These are phyloP conservation scores for Poa pratensis DNA, from an alignment of 176 grass and related monocot genomes.

Conservation along the genomic window DNA sequence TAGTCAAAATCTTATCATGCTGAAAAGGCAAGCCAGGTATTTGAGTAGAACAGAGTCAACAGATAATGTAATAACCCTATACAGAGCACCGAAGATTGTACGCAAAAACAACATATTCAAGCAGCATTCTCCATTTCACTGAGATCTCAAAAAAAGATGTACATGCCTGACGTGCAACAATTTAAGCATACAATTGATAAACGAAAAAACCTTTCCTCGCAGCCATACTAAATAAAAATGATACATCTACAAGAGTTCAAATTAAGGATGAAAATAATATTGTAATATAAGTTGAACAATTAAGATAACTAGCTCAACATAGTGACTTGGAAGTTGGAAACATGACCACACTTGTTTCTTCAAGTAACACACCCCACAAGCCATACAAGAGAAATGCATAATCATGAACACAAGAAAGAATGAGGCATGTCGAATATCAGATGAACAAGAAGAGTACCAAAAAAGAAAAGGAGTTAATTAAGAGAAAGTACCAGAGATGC, in stretches of 20 bases:
- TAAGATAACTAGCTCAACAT: neutral
- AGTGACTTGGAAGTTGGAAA: conserved; percentile 3
- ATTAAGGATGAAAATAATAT: neutral
- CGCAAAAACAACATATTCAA: neutral
- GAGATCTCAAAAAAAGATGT: neutral
- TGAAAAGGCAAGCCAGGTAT: neutral
- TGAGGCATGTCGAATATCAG: neutral
- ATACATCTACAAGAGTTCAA: neutral
- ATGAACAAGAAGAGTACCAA: neutral
- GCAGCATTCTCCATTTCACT: neutral
- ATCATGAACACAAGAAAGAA: neutral
- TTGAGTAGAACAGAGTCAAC: neutral
- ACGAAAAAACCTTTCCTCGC: neutral
- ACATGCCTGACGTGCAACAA: neutral
- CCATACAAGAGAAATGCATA: neutral
- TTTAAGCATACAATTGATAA: neutral
- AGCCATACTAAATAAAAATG: neutral
- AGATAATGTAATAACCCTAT: neutral
- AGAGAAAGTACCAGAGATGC: conserved; percentile 16
- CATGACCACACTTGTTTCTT: neutral
- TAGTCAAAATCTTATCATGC: neutral
- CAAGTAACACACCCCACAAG: neutral
- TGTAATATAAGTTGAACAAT: neutral
- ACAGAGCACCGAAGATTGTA: neutral
- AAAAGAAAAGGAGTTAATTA: neutral